Conservation (phyloP, 805 yeast genomes). For the Ogataea minuta region DNA sequence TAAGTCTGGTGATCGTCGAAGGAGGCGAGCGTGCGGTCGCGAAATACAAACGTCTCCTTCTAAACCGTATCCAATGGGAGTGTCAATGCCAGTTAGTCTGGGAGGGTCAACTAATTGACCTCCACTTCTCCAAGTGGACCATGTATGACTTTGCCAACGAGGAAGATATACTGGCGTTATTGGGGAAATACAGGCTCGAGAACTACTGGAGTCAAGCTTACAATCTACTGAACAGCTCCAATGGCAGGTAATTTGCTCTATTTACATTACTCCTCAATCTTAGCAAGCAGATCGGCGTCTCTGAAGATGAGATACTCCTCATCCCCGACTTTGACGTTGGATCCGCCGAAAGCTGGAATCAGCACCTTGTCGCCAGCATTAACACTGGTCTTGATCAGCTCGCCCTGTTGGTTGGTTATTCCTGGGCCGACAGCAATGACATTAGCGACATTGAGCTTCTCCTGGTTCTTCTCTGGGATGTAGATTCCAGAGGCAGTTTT, state of each 20-base stretch:
- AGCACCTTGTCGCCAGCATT: constrained; percentile 89
- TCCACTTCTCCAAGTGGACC: constrained; percentile 69
- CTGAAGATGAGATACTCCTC: constrained; percentile 67
- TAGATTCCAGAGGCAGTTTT: constrained; percentile 91
- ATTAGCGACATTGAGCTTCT: constrained; percentile 87
- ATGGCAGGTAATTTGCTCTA: background rate
- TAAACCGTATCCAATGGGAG: constrained; percentile 67
- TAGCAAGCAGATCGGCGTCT: constrained; percentile 93
- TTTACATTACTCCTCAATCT: constrained; percentile 55
- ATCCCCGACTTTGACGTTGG: constrained; percentile 73
- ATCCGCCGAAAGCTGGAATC: constrained; percentile 94
- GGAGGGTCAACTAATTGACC: constrained; percentile 62
- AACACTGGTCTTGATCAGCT: constrained; percentile 69
- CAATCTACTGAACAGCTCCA: constrained; percentile 1
- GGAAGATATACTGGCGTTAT: constrained; percentile 47
- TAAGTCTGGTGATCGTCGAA: constrained; percentile 66
- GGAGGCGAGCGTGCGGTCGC: constrained; percentile 65
- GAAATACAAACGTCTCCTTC: constrained; percentile 62
- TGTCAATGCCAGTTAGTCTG: constrained; percentile 50
- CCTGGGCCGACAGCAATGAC: constrained; percentile 98
- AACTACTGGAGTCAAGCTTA: constrained; percentile 54
- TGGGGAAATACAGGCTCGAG: constrained; percentile 52
- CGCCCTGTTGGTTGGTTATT: constrained; percentile 60
- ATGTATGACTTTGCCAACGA: constrained; percentile 51
- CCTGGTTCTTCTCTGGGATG: constrained; percentile 95